Evolutionary conservation across 169 alveolate species (phyloP).

Genomic region (Eimeria praecox): DNA sequence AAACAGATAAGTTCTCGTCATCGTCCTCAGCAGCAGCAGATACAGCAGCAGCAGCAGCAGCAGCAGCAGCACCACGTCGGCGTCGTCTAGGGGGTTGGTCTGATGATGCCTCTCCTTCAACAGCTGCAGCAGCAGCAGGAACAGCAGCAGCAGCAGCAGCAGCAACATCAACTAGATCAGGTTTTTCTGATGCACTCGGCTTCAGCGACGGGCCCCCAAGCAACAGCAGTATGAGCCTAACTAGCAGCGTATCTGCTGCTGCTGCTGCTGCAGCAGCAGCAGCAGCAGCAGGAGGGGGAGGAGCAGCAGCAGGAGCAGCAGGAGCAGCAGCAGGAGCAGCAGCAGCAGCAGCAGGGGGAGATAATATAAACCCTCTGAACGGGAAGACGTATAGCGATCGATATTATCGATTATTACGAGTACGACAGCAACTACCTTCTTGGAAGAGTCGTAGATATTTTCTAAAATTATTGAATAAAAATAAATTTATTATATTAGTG

Average conservation of each 20-base stretch:
- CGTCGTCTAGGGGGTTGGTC: slow-evolving; percentile 5
- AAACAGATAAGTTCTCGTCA: too few relatives aligned
- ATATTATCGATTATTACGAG: slow-evolving; percentile 89
- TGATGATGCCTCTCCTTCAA: too few relatives aligned
- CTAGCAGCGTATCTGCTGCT: neutral
- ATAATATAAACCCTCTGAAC: slow-evolving; percentile 69
- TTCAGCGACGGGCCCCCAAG: too few relatives aligned
- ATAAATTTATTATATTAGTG: slow-evolving; percentile 88
- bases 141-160: neutral
- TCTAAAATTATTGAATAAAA: slow-evolving; percentile 89
- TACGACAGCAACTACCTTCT: slow-evolving; percentile 92
- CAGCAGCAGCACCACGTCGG: slow-evolving; percentile 9
- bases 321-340: slow-evolving; percentile 43
- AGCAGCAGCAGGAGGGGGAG: neutral
- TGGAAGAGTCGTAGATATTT: slow-evolving; percentile 93
- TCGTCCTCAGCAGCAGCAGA: too few relatives aligned
- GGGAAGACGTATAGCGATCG: slow-evolving; percentile 85
- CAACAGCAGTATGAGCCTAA: neutral
- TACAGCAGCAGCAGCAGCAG: too few relatives aligned
- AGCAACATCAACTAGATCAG: too few relatives aligned
- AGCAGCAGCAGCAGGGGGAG: neutral
- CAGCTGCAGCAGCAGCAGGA: neutral
- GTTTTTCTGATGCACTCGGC: too few relatives aligned
- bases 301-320: slow-evolving; percentile 56
- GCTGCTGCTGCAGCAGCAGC: neutral